phyloP scores from a whole-genome alignment of 352 stramenopile genomes.

The Globisporangium emineosum region DNA sequence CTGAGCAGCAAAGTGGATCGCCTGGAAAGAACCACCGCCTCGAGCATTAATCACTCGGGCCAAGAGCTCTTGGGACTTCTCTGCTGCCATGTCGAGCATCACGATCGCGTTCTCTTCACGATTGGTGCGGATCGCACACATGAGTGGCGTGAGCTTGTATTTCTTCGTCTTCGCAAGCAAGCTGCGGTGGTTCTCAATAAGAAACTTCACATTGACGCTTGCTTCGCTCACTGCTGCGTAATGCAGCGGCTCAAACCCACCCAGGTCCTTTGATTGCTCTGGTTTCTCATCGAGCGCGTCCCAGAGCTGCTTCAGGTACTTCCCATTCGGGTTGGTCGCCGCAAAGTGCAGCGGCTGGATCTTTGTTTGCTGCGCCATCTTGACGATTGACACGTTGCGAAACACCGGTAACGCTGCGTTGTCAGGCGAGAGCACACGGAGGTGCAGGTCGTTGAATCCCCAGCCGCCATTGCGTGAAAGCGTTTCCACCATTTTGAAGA shows the following conservation, averaged over 20 bases:
- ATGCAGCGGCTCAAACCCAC: conserved; percentile 47
- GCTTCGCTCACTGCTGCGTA: background rate
- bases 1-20: conserved; percentile 54
- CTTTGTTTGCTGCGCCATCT: conserved; percentile 51
- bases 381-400: conserved; percentile 56
- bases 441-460: conserved; percentile 62
- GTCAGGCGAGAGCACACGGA: conserved; percentile 40
- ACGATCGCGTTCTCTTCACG: conserved; percentile 60
- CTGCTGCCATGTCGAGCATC: conserved; percentile 49
- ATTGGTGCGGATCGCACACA: conserved; percentile 38
- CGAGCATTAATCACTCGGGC: conserved; percentile 41
- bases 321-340: conserved; percentile 65
- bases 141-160: conserved; percentile 31
- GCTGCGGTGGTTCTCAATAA: conserved; percentile 4
- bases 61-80: conserved; percentile 28
- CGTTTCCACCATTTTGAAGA: conserved; percentile 37
- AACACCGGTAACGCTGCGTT: conserved; percentile 42
- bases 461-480: conserved; percentile 40
- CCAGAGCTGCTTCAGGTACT: conserved; percentile 63
- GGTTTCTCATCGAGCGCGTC: conserved; percentile 43
- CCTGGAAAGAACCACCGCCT: conserved; percentile 43
- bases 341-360: conserved; percentile 70
- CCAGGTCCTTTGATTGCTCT: conserved; percentile 45
- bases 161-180: conserved; percentile 13
- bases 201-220: conserved; percentile 7